Evolutionary conservation across 108 stramenopile species (phyloP).

Genomic region (Skeletonema marinoi): DNA sequence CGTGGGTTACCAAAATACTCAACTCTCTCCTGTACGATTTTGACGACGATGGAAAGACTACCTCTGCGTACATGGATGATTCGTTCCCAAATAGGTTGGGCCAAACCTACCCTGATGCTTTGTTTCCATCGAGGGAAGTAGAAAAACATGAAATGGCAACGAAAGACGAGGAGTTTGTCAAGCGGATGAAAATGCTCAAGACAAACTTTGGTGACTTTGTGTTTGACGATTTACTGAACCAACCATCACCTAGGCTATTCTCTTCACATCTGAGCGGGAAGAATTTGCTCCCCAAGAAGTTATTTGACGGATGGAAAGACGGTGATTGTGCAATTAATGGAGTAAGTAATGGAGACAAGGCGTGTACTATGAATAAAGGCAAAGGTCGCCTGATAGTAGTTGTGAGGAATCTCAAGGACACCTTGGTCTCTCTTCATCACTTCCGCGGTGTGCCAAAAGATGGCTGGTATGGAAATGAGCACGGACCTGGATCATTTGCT

Average conservation of each 20-base stretch:
- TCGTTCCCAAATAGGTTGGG: not conserved
- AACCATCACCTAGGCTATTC: not conserved
- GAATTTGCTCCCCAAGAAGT: constrained; percentile 11
- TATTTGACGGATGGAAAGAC: constrained; percentile 5
- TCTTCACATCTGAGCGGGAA: constrained; percentile 2
- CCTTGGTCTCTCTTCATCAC: constrained; percentile 30
- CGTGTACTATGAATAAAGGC: not conserved
- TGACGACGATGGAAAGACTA: constrained; percentile 22
- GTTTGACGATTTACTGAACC: not conserved
- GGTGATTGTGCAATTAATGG: not conserved
- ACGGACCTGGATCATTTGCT: constrained; percentile 35
- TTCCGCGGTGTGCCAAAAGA: constrained; percentile 32
- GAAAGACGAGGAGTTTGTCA: not conserved
- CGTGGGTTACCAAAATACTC: constrained; percentile 16
- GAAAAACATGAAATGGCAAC: not conserved
- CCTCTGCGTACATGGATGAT: constrained; percentile 1
- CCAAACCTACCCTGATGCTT: constrained; percentile 1
- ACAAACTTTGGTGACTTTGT: constrained; percentile 1
- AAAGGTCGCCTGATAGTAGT: constrained; percentile 31
- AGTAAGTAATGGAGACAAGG: not conserved
- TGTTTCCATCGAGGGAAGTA: not conserved
- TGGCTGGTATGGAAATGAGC: constrained; percentile 38
- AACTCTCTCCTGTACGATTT: constrained; percentile 6
- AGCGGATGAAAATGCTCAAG: not conserved
- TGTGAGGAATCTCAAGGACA: constrained; percentile 31